These are phyloP conservation scores for Argentina anserina DNA, from an alignment of 306 rosid species.

Conservation along the genomic window DNA sequence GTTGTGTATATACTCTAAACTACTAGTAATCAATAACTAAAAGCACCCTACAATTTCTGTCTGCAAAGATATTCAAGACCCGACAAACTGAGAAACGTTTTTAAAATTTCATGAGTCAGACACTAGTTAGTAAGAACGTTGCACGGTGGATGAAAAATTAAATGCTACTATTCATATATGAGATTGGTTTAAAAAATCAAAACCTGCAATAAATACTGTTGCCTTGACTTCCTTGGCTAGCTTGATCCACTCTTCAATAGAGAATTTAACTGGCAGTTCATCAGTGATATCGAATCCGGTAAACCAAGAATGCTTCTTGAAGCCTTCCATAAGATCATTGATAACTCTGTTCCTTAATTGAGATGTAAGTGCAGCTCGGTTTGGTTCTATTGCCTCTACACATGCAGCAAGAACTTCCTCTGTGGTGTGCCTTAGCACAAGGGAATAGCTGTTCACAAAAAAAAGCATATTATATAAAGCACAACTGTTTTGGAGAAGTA, in stretches of 20 bases:
- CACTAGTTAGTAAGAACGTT: background rate
- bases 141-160: background rate
- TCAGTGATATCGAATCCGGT: conserved; percentile 74
- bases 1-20: background rate
- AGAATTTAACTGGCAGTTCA: conserved; percentile 50
- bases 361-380: conserved; percentile 72
- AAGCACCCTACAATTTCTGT: background rate
- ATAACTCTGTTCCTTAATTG: conserved; percentile 58
- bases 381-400: conserved; percentile 78
- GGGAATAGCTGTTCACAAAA: conserved; percentile 66
- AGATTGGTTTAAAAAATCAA: conserved; percentile 7
- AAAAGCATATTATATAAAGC: conserved; percentile 10
- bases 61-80: background rate
- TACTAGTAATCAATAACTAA: background rate
- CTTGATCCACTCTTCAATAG: conserved; percentile 77
- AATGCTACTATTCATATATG: conserved; percentile 12
- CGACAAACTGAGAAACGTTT: background rate
- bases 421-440: conserved; percentile 90
- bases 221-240: conserved; percentile 75
- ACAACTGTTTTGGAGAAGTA: conserved; percentile 5
- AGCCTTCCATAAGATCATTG: conserved; percentile 68
- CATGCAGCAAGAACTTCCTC: conserved; percentile 97
- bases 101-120: background rate
- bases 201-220: conserved; percentile 86
- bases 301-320: conserved; percentile 71